phyloP scores from a whole-genome alignment of 164 flowering plant genomes.

The Tinospora cordifolia region DNA sequence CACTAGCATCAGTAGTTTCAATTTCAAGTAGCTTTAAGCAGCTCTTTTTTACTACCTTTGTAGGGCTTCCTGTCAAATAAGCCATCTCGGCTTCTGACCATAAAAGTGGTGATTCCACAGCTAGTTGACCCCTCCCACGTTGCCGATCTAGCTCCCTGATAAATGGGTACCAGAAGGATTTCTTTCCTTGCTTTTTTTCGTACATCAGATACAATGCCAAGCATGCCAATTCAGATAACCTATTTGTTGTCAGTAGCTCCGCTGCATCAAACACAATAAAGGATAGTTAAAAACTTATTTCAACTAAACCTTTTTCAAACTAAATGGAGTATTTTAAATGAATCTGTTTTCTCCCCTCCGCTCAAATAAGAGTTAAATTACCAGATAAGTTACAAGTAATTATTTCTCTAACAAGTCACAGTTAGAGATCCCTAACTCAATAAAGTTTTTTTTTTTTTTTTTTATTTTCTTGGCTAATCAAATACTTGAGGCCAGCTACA shows the following conservation, averaged over 20 bases:
- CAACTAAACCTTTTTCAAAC: not conserved
- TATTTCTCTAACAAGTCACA: not conserved
- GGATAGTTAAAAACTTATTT: too few species aligned
- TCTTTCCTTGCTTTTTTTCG: conserved; percentile 96
- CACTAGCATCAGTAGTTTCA: not conserved
- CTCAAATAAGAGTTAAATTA: too few species aligned
- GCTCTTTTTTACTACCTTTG: conserved; percentile 48
- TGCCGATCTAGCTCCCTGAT: conserved; percentile 98
- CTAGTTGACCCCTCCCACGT: conserved; percentile 91
- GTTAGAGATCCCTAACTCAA: not conserved
- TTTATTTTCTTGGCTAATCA: too few species aligned
- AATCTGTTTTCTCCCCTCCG: too few species aligned
- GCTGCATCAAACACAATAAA: conserved; percentile 41
- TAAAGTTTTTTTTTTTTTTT: too few species aligned
- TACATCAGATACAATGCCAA: conserved; percentile 96
- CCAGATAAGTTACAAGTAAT: too few species aligned
- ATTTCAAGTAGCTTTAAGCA: not conserved
- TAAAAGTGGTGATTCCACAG: conserved; percentile 93
- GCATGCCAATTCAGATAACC: conserved; percentile 92
- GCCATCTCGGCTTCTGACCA: conserved; percentile 85
- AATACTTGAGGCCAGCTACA: too few species aligned
- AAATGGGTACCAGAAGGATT: conserved; percentile 94
- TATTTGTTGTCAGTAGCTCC: conserved; percentile 86
- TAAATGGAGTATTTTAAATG: too few species aligned
- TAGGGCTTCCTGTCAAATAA: conserved; percentile 87